Evolutionary conservation across 345 rosid species (phyloP).

Genomic region (Citrus unshiu): DNA sequence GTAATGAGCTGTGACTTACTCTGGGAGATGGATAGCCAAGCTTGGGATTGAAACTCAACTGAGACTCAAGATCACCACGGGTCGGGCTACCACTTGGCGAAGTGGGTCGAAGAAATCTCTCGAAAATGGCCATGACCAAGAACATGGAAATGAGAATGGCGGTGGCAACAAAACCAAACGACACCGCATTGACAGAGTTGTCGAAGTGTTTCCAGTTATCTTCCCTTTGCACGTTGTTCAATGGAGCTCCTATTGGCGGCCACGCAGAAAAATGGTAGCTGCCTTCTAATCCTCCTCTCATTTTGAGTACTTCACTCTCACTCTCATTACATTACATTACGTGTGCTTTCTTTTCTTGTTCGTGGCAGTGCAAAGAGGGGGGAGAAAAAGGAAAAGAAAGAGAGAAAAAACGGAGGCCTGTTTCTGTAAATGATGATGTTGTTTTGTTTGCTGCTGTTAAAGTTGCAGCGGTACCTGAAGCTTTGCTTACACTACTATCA

Average conservation of each 20-base stretch:
- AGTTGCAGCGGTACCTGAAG: conserved; percentile 21
- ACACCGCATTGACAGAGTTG: conserved; percentile 81
- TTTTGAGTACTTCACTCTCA: not conserved
- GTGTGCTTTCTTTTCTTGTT: not conserved
- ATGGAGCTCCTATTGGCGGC: conserved; percentile 76
- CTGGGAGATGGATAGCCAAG: conserved; percentile 78
- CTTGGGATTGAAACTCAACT: conserved; percentile 50
- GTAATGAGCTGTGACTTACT: conserved; percentile 29
- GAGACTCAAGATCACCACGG: conserved; percentile 55
- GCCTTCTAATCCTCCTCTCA: not conserved
- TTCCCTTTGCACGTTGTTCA: conserved; percentile 42
- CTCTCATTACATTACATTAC: conserved; percentile 31
- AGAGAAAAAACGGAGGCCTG: not conserved
- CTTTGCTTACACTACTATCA: conserved; percentile 4
- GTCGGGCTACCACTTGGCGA: conserved; percentile 24
- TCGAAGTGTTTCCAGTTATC: conserved; percentile 61
- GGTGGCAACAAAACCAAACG: conserved; percentile 95
- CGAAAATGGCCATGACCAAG: conserved; percentile 90
- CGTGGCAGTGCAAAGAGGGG: not conserved
- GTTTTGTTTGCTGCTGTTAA: not conserved
- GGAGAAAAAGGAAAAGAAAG: not conserved
- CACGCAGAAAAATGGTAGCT: conserved; percentile 22
- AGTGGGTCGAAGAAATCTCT: conserved; percentile 70
- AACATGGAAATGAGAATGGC: conserved; percentile 98
- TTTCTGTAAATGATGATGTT: not conserved